Evolutionary conservation across 768 basidiomycete genomes (phyloP).

Genomic region (Xerocomellus dryophilus): DNA sequence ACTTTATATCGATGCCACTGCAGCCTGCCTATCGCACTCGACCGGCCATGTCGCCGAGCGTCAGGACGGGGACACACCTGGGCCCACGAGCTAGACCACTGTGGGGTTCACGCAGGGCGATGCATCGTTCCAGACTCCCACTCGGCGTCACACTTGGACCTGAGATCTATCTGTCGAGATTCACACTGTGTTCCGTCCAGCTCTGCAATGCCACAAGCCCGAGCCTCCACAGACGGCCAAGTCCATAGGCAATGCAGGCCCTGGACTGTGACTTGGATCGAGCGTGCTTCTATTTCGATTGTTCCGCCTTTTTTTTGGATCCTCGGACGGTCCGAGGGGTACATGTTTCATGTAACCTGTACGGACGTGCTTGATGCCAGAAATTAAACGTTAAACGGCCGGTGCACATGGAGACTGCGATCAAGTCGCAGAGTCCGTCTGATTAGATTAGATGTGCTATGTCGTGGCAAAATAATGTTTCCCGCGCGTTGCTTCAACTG

Average conservation of each 20-base stretch:
- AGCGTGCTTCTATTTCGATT: constrained; percentile 5
- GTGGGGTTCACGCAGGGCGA: constrained; percentile 4
- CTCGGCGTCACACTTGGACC: background rate
- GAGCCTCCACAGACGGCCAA: background rate
- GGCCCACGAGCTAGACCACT: background rate
- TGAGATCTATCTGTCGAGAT: background rate
- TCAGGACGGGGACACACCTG: background rate
- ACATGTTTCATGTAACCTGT: background rate
- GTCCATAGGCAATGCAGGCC: background rate
- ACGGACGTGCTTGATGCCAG: constrained; percentile 1
- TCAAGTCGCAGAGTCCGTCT: background rate
- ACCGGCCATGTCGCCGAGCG: background rate
- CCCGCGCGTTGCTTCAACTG: background rate
- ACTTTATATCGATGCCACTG: constrained; percentile 18
- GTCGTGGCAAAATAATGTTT: background rate
- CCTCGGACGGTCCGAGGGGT: background rate
- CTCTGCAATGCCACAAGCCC: background rate
- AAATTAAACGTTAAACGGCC: no score
- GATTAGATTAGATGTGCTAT: constrained; percentile 20
- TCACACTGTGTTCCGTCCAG: background rate
- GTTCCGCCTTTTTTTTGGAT: background rate
- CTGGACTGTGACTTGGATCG: background rate
- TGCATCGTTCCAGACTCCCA: constrained; percentile 4
- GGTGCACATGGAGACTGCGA: no score
- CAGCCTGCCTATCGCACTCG: constrained; percentile 15